Base-by-base conservation (phyloP, 2,329 filamentous ascomycete species). In the Hypomyces perniciosus region DNA sequence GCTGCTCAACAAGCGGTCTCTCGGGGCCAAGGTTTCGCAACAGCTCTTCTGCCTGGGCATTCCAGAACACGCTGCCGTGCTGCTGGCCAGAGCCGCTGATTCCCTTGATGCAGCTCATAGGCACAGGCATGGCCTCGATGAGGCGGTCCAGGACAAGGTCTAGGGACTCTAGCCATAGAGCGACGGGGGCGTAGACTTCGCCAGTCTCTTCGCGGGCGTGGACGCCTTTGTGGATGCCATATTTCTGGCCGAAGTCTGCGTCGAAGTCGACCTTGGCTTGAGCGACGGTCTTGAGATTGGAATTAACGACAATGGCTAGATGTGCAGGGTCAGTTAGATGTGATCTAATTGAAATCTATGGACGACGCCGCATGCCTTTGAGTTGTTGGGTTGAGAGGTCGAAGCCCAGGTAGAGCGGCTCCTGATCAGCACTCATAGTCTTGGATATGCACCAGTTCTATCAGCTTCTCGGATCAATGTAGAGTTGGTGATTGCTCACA, bases 31-130 rank as follows among this genome's bases (percentile, higher is more conserved):
- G 72, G 9, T 62, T 72, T 4, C 66, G 71, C 40, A 97, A 77
- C 40, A 86, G 63, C 6, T 68, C 62, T 64, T 88, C 86, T 5
- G 88, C 91, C 51, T 83, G 72, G 41, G 73, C 67, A 52, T 80
- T 86, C 92, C 92, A 97, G 72, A 93, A 97, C 29, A 97, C 90
- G 66, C 92, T 97, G 33, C 93, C 93, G 69, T 97, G 93, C 75
- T 99, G 93, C 79, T 97, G 95, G 49, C 93, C 91, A 12, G 92
- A 91, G 56, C 90, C 93, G 62, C 88, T 92, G 59, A 99, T 79
- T 30, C 89, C 92, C 62, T 80, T 83, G 56, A 99, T 83, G 46
- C 81, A 80, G 47, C 77, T 71, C 61, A 96, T 85, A 58, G 90
- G 85, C 4, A 64, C 59, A 44, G 66, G 62, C 50, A 89, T 79